Percentiles rank a stretch among this genome's conserved stretches.
Evolutionary conservation across 2,329 filamentous ascomycete species (phyloP).

Genomic region (Salinomyces thailandicus): DNA sequence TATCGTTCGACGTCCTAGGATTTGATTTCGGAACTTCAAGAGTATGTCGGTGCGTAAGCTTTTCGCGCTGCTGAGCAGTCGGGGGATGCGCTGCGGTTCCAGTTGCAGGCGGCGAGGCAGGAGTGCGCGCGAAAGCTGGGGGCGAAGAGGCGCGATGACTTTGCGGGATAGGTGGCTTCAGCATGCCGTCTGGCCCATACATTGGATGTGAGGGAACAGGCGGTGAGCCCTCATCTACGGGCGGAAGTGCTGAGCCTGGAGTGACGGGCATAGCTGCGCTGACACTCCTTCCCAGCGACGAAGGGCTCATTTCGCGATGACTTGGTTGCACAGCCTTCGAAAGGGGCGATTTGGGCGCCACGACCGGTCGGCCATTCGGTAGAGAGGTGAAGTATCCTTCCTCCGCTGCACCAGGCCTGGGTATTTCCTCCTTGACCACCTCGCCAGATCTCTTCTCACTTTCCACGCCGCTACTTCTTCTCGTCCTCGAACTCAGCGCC

Average conservation of each 20-base stretch:
- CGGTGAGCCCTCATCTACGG: constrained; percentile 21
- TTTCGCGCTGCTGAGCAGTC: constrained; percentile 39
- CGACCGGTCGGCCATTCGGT: constrained; percentile 27
- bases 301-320: constrained; percentile 10
- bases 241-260: constrained; percentile 16
- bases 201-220: not conserved
- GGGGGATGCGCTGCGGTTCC: constrained; percentile 31
- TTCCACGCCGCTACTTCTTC: constrained; percentile 17
- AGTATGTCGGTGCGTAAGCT: constrained; percentile 73
- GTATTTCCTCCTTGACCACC: constrained; percentile 17
- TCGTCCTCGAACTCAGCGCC: constrained; percentile 28
- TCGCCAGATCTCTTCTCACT: constrained; percentile 23
- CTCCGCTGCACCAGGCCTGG: constrained; percentile 25
- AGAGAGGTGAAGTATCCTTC: constrained; percentile 38
- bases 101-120: constrained; percentile 42
- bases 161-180: constrained; percentile 17
- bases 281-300: constrained; percentile 10
- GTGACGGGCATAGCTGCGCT: constrained; percentile 15
- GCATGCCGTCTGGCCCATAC: constrained; percentile 11
- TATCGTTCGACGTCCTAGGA: constrained; percentile 63
- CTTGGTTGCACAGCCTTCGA: constrained; percentile 9
- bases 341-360: constrained; percentile 24
- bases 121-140: constrained; percentile 27
- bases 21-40: constrained; percentile 69
- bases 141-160: constrained; percentile 26